Evolutionary conservation across 495 filamentous ascomycete species (phyloP), one percentile per base, ranked within the genome.

Genomic region (Chaetomium tenue): DNA sequence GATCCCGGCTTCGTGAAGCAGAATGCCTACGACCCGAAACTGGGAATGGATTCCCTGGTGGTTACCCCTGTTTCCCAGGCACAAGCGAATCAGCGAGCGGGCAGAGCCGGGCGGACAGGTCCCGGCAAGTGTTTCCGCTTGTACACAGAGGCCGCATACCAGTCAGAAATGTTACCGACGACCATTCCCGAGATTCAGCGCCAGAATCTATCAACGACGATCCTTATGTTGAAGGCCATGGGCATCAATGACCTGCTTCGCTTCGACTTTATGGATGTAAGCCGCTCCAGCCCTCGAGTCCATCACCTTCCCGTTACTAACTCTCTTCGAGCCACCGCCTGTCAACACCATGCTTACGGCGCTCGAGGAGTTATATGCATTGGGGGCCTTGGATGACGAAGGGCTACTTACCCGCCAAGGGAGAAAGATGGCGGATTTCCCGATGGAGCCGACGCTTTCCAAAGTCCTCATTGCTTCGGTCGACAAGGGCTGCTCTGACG

Each of bases 141-240:
- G 13, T 99, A 99, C 74, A 99, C 94, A 0, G 94, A 99, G 76
- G 87, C 89, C 25, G 95, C 95, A 0, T 99, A 91, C 75, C 91
- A 97, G 68, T 93, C 89, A 6, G 94, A 99, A 77, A 97, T 99
- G 93, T 80, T 98, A 46, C 95, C 94, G 0, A 96, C 92, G 0
- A 91, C 91, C 0, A 92, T 98, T 60, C 94, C 94, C 12, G 95
- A 98, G 70, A 99, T 99, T 56, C 94, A 99, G 71, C 85, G 94
- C 9, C 92, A 97, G 73, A 98, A 98, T 69, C 76, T 99, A n/a
- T 89, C 90, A 0, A 84, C 88, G 61, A 97, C 94, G 3, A 98
- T 99, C 75, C 86, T 99, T 30, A 96, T 98, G 92, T 83, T 99
- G 37, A 99, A 99, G 75, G 94, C 94, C 2, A 98, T 98, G 93